Conservation (phyloP, 148 eudicot genomes). For the Fagopyrum tataricum region DNA sequence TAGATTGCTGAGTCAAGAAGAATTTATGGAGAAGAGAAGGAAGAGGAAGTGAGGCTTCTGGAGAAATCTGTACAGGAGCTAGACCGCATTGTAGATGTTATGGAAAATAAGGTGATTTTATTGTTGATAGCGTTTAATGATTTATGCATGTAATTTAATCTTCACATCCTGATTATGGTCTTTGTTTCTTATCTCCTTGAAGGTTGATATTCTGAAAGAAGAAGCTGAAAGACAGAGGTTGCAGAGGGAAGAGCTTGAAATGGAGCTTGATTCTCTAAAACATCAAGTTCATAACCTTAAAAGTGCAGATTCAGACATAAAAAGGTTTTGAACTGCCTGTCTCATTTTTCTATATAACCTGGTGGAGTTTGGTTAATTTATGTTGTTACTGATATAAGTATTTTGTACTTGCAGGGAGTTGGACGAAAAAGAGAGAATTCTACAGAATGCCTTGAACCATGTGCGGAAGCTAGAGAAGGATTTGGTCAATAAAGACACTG, state of each 20-base stretch:
- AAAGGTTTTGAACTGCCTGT: conserved; percentile 38
- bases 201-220: conserved; percentile 68
- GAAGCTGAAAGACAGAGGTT: conserved; percentile 87
- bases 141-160: neutral
- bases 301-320: conserved; percentile 55
- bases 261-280: conserved; percentile 72
- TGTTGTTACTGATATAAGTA: conserved; percentile 6
- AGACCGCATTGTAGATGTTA: conserved; percentile 65
- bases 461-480: conserved; percentile 65
- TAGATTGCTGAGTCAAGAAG: conserved; percentile 68
- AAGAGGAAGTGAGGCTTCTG: conserved; percentile 83
- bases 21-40: conserved; percentile 68
- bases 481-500: conserved; percentile 57
- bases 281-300: conserved; percentile 56
- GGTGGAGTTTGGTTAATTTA: neutral
- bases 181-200: conserved; percentile 19
- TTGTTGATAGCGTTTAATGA: neutral
- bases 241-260: conserved; percentile 81
- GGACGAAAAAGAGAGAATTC: conserved; percentile 54
- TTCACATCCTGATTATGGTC: conserved; percentile 8
- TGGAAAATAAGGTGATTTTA: conserved; percentile 67
- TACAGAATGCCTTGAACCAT: conserved; percentile 43
- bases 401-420: conserved; percentile 34
- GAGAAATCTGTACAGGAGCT: conserved; percentile 88
- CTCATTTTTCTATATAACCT: neutral